Percentiles rank a stretch among this genome's conserved stretches.
These are phyloP conservation scores for Taxawa tesnikishii DNA, from an alignment of 2,329 filamentous ascomycete species.

Conservation along the genomic window DNA sequence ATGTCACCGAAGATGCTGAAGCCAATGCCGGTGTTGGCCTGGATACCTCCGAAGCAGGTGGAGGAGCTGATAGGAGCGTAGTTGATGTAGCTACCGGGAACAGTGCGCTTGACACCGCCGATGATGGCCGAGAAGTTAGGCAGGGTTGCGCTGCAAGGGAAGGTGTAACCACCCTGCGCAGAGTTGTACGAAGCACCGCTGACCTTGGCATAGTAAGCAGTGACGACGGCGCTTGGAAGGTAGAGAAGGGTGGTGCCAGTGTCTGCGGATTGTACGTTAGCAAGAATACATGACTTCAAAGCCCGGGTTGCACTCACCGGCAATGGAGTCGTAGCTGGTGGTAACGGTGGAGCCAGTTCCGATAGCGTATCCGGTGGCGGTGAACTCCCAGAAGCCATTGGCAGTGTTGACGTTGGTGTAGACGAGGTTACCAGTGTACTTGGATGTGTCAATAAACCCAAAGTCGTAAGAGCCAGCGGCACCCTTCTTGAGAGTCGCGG, in stretches of 20 bases:
- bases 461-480: constrained; percentile 43
- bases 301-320: too few relatives aligned
- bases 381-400: constrained; percentile 54
- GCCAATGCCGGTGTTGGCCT: constrained; percentile 39
- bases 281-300: too few relatives aligned
- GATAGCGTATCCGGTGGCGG: constrained; percentile 42
- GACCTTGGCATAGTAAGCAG: constrained; percentile 26
- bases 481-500: constrained; percentile 43
- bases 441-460: constrained; percentile 44
- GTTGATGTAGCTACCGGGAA: constrained; percentile 26
- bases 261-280: too few relatives aligned
- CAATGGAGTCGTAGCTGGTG: constrained; percentile 41
- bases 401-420: constrained; percentile 44
- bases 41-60: constrained; percentile 54
- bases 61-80: constrained; percentile 38
- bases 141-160: constrained; percentile 23
- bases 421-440: constrained; percentile 46
- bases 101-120: constrained; percentile 26
- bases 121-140: constrained; percentile 37
- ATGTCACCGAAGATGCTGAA: constrained; percentile 61
- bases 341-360: constrained; percentile 30
- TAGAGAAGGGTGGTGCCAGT: constrained; percentile 55
- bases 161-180: constrained; percentile 27
- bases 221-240: constrained; percentile 34
- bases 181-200: constrained; percentile 23